Evolutionary conservation across 768 basidiomycete genomes (phyloP), one percentile per base, ranked within the genome.

Genomic region (Crepidotus variabilis): DNA sequence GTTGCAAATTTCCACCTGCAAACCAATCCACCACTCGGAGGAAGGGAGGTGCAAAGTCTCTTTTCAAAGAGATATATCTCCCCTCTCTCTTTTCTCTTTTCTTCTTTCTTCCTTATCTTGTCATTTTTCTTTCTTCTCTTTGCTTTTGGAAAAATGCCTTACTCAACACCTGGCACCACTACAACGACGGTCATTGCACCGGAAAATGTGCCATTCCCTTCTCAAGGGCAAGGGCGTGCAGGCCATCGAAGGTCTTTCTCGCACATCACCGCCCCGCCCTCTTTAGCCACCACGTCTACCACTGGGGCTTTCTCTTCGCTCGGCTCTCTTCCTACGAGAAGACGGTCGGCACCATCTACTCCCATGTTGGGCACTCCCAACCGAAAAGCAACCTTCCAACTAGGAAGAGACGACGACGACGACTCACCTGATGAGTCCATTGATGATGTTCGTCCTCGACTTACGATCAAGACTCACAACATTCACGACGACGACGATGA

Each of bases 231-330:
- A 21, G 74, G 69, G 47, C 65, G 72, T 9, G 65, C 70, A 24
- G 69, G 72, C 54, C 74, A 75, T 58, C 70, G 73, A 36, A 69
- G 73, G 48, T 71, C 71, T 14, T 74, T 71, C 63, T 69, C 73
- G 6, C 63, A 64, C 48, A 63, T 56, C 21, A 49, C 55, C 48
- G 33, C 52, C 10, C 23, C 57, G 14, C 39, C 39, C 13, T 16
- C 39, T 14, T 11, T 43, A 43, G 39, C 39, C 18, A 43, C 39
- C 18, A 43, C 39, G 11, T 4, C 3, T 43, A 43, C 39, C 5
- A 48, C 50, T 0, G 51, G 51, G 71, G 77, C 60, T 63, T 59
- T 59, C 47, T 21, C 51, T 1, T 51, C 59, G 6, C 56, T 54
- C 8, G 59, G 58, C 36, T 50, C 55, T 24, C 39, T 50, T 43